Base-by-base conservation (phyloP, 2,329 filamentous ascomycete species). In the Akanthomyces uredinophilus region DNA sequence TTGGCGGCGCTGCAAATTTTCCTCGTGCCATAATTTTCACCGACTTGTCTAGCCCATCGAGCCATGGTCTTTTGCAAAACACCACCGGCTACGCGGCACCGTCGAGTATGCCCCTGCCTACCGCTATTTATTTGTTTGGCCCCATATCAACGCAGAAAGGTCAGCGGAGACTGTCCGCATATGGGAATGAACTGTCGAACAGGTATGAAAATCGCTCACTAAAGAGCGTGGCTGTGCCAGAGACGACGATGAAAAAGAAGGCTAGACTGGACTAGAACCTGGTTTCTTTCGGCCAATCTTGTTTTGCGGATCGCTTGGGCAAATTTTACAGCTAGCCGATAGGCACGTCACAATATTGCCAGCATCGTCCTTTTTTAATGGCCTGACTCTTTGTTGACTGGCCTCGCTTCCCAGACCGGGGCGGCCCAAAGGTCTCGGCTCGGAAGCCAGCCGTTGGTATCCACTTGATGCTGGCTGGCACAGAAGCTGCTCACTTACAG, bases 151-250 rank as follows among this genome's bases (percentile, higher is more conserved):
- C 10, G 10, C n/a, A 54, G 37, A 4, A 35, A 22, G 2, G 27
- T 10, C 16, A 4, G 32, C 54, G 54, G 43, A 57, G 44, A n/a
- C 16, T 7, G 41, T 24, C 24, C 6, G n/a, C 3, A 47, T 39
- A 39, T 3, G 54, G 44, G 32, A 39, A 49, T n/a, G 43, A 57
- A 20, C 24, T 14, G 20, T 16, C 5, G 10, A 20, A 39, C 13
- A 7, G 16, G 29, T 4, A 7, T 57, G n/a, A 49, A 57, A 57
- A 57, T 57, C 43, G 54, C 54, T 57, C 54, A 57, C 11, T 27
- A 2, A 47, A n/a, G 13, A 22, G 32, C 8, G 54, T 49, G 54
- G 54, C 54, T 57, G 54, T 57, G 44, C 54, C 22, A 27, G 22
- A 56, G n/a, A 35, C n/a, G 41, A 46, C 14, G 5, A 11, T 41